A percentile compares a stretch with the other conserved stretches of the same genome.
phyloP scores from a whole-genome alignment of 1,139 yeast genomes.

The Suhomyces ambrosiae region DNA sequence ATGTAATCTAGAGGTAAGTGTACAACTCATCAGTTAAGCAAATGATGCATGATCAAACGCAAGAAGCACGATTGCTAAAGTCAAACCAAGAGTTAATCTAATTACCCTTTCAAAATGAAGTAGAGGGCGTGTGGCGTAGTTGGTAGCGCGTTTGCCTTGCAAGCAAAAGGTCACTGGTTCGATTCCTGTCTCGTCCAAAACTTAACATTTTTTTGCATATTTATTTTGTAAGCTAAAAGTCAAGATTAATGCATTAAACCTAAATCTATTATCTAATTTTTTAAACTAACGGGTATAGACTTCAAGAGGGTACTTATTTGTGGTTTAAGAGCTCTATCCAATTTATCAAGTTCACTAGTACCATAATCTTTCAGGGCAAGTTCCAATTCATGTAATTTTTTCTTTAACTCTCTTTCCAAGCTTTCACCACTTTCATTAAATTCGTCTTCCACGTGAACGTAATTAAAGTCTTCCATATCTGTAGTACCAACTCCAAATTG shows the following conservation, averaged over 20 bases:
- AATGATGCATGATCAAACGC: too few relatives aligned
- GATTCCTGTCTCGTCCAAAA: slow-evolving; percentile 64
- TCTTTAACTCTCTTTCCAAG: slow-evolving; percentile 16
- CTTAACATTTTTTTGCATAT: not conserved
- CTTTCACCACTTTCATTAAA: slow-evolving; percentile 9
- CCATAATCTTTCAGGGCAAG: slow-evolving; percentile 13
- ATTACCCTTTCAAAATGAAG: too few relatives aligned
- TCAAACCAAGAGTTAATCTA: too few relatives aligned
- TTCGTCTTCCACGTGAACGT: slow-evolving; percentile 25
- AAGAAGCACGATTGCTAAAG: too few relatives aligned
- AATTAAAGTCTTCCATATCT: slow-evolving; percentile 61
- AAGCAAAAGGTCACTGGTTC: slow-evolving; percentile 68
- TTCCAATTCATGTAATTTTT: slow-evolving; percentile 16
- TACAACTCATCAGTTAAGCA: too few relatives aligned
- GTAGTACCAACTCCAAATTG: slow-evolving; percentile 63
- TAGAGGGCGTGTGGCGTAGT: slow-evolving; percentile 77
- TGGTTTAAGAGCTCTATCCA: slow-evolving; percentile 10
- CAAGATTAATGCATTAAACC: too few relatives aligned
- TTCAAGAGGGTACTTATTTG: slow-evolving; percentile 7
- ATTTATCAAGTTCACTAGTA: slow-evolving; percentile 21
- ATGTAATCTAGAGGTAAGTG: too few relatives aligned
- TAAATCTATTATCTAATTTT: not conserved
- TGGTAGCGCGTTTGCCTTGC: slow-evolving; percentile 74
- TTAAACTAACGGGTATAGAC: slow-evolving; percentile 3
- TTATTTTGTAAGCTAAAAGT: too few relatives aligned